These are phyloP conservation scores for Sanghuangporus sanghuang DNA, from an alignment of 1,284 basidiomycete genomes.

Conservation along the genomic window DNA sequence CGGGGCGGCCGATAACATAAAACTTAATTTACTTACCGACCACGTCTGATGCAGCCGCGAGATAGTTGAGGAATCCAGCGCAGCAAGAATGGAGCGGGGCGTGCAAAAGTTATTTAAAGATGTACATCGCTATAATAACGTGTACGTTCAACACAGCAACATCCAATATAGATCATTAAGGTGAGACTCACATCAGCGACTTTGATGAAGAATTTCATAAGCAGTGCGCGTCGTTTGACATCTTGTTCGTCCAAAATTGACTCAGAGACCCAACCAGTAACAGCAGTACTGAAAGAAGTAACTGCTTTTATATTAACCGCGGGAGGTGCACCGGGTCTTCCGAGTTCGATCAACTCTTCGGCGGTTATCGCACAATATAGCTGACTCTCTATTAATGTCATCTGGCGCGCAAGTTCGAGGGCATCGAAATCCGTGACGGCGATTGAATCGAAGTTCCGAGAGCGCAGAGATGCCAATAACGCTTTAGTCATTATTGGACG, in stretches of 20 bases:
- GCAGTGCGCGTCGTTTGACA: constrained; percentile 76
- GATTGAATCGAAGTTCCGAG: constrained; percentile 55
- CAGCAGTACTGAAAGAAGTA: constrained; percentile 83
- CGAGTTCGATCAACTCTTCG: constrained; percentile 83
- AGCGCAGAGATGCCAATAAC: constrained; percentile 59
- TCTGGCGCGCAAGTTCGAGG: constrained; percentile 87
- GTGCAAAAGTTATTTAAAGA: constrained; percentile 89
- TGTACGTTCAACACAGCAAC: constrained; percentile 23
- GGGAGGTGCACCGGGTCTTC: constrained; percentile 60
- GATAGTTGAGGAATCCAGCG: constrained; percentile 92
- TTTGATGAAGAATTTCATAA: constrained; percentile 96
- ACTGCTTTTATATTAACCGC: constrained; percentile 78
- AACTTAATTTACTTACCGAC: constrained; percentile 51
- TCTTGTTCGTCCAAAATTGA: constrained; percentile 88
- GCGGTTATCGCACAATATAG: constrained; percentile 84
- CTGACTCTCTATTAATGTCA: constrained; percentile 92
- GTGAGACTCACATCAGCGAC: constrained; percentile 79
- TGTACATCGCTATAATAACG: constrained; percentile 67
- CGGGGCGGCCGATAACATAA: constrained; percentile 18
- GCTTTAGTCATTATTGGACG: constrained; percentile 83
- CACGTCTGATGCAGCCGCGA: constrained; percentile 89
- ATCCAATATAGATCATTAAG: constrained; percentile 11
- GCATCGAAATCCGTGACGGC: constrained; percentile 89
- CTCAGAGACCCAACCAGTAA: constrained; percentile 96
- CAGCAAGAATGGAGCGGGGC: constrained; percentile 88